These are phyloP conservation scores for Achlya hypogyna DNA, from an alignment of 352 stramenopile genomes.

Conservation along the genomic window DNA sequence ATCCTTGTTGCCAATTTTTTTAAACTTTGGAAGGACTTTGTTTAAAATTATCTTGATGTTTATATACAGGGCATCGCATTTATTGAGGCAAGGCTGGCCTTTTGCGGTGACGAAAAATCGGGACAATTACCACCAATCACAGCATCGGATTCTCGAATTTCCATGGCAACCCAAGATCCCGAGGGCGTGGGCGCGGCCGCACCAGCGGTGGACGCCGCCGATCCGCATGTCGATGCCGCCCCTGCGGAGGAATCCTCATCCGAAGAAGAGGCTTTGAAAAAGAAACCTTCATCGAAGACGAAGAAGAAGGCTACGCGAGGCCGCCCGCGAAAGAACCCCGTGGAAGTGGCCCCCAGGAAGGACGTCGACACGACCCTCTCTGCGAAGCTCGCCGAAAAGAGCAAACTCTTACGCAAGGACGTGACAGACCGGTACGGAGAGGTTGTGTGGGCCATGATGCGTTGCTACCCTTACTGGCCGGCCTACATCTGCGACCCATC, in stretches of 20 bases:
- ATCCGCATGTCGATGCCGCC: neutral
- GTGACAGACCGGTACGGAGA: conserved; percentile 36
- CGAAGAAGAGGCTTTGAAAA: neutral
- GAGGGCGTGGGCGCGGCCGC: too few species aligned
- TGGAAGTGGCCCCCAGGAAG: neutral
- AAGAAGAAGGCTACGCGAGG: neutral
- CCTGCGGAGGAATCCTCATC: neutral
- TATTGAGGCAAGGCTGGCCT: neutral
- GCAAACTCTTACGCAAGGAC: neutral
- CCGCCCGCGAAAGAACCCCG: neutral
- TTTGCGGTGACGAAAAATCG: neutral
- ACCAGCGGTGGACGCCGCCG: neutral
- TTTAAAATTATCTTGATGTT: too few species aligned
- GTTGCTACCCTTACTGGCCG: conserved; percentile 72
- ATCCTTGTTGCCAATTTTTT: too few species aligned
- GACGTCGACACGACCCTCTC: neutral
- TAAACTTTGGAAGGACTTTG: too few species aligned
- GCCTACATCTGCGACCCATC: conserved; percentile 59
- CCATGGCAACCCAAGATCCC: neutral
- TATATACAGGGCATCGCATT: neutral
- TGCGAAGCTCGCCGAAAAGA: neutral
- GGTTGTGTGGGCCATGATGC: conserved; percentile 79
- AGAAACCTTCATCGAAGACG: neutral
- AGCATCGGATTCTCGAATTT: neutral
- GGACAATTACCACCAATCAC: neutral